phyloP scores from a whole-genome alignment of 805 yeast species.

The Wickerhamomyces chambardii region DNA sequence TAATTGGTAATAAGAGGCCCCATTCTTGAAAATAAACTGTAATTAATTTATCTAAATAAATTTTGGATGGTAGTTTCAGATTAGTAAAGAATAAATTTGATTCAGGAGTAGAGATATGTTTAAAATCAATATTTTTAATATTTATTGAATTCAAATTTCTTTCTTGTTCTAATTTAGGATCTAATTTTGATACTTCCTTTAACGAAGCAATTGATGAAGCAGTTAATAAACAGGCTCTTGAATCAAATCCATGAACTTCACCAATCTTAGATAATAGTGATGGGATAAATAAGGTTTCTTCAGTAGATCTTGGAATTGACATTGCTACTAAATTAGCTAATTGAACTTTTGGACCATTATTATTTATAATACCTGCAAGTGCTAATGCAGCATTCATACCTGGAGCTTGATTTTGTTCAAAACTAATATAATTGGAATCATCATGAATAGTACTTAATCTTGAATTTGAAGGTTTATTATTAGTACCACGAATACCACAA shows the following conservation, averaged over 20 bases:
- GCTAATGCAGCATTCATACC: conserved; percentile 66
- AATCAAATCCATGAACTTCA: conserved; percentile 61
- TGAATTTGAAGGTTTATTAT: no score
- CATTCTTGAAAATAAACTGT: conserved; percentile 69
- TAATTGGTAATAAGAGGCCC: conserved; percentile 61
- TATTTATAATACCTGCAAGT: conserved; percentile 46
- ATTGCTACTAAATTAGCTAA: conserved; percentile 56
- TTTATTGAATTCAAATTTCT: conserved; percentile 20
- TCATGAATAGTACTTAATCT: no score
- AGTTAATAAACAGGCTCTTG: conserved; percentile 61
- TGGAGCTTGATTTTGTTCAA: conserved; percentile 65
- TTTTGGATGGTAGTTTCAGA: conserved; percentile 38
- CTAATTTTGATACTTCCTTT: conserved; percentile 35
- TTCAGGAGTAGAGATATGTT: conserved; percentile 27
- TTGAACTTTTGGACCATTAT: conserved; percentile 34
- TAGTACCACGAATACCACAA: no score
- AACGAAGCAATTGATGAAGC: conserved; percentile 65
- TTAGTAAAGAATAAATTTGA: conserved; percentile 35
- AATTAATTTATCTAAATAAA: conserved; percentile 59
- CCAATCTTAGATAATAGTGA: conserved; percentile 62
- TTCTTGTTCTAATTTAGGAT: conserved; percentile 2
- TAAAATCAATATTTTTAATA: conserved; percentile 28
- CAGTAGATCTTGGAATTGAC: conserved; percentile 70
- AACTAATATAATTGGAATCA: conserved; percentile 29
- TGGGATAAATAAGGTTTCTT: conserved; percentile 70